Conservation (phyloP, 495 filamentous ascomycete species). For the Podospora tetraspora region DNA sequence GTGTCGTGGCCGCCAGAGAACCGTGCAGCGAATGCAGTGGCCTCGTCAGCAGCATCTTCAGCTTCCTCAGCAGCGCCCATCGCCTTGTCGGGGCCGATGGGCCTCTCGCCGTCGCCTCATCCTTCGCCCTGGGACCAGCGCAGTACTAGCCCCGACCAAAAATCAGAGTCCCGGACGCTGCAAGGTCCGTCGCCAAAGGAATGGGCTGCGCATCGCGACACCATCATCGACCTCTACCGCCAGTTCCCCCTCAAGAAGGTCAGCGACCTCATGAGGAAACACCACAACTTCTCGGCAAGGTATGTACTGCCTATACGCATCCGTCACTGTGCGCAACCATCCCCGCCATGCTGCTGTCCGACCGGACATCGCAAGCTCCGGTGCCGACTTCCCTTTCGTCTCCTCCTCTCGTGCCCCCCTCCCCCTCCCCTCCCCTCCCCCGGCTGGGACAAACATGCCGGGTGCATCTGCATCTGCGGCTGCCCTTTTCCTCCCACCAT, state of each 20-base stretch:
- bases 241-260: conserved; percentile 30
- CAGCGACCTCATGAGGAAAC: conserved; percentile 30
- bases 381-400: not conserved
- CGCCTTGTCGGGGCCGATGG: conserved; percentile 18
- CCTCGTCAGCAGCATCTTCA: not conserved
- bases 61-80: not conserved
- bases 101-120: conserved; percentile 6
- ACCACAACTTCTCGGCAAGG: conserved; percentile 34
- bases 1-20: conserved; percentile 22
- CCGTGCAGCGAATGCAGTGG: conserved; percentile 24
- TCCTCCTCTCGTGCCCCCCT: not conserved
- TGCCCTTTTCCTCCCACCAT: not conserved
- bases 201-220: conserved; percentile 29
- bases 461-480: not conserved
- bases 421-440: not conserved
- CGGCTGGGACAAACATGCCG: not conserved
- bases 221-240: conserved; percentile 29
- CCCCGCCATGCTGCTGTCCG: not conserved
- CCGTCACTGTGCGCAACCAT: not conserved
- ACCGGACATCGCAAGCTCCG: not conserved
- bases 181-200: conserved; percentile 31
- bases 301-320: conserved; percentile 11
- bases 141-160: conserved; percentile 17
- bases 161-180: conserved; percentile 30
- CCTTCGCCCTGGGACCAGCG: conserved; percentile 8